These are phyloP conservation scores for Magnusiomyces tetraspermus DNA, from an alignment of 1,139 yeast species.

Conservation along the genomic window DNA sequence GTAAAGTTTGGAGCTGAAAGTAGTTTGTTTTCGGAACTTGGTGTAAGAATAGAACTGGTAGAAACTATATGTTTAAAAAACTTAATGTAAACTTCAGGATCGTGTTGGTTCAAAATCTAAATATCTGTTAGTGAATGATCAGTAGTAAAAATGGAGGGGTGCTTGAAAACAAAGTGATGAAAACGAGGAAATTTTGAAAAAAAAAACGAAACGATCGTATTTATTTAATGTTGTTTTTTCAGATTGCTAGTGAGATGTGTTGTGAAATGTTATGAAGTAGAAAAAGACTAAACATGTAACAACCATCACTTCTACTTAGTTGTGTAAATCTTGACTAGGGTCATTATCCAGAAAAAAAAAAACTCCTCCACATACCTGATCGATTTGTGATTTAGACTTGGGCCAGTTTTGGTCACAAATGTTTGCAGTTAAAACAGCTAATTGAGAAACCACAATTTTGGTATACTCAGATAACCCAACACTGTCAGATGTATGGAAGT, in stretches of 20 bases:
- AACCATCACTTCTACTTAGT: no score
- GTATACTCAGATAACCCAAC: conserved; percentile 28
- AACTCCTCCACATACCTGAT: conserved; percentile 28
- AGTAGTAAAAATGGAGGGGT: not conserved
- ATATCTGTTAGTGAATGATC: not conserved
- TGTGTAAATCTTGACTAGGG: no score
- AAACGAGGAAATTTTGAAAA: not conserved
- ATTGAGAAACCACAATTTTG: conserved; percentile 44
- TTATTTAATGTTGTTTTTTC: not conserved
- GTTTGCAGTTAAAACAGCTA: conserved; percentile 43
- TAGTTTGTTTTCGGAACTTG: no score
- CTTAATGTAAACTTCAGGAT: conserved; percentile 31
- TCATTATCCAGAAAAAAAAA: no score
- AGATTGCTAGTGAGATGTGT: not conserved
- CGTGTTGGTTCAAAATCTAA: conserved; percentile 35
- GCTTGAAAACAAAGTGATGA: no score
- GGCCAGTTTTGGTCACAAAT: conserved; percentile 37
- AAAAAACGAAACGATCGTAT: not conserved
- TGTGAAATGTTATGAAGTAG: not conserved
- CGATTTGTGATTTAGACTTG: conserved; percentile 40
- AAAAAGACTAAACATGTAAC: not conserved
- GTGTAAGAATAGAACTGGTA: conserved; percentile 29
- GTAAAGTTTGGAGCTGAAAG: conserved; percentile 23
- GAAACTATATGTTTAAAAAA: conserved; percentile 33
- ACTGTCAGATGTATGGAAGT: not conserved